Conservation (phyloP, 2,329 filamentous ascomycete species). For the Trichoderma sp. region DNA sequence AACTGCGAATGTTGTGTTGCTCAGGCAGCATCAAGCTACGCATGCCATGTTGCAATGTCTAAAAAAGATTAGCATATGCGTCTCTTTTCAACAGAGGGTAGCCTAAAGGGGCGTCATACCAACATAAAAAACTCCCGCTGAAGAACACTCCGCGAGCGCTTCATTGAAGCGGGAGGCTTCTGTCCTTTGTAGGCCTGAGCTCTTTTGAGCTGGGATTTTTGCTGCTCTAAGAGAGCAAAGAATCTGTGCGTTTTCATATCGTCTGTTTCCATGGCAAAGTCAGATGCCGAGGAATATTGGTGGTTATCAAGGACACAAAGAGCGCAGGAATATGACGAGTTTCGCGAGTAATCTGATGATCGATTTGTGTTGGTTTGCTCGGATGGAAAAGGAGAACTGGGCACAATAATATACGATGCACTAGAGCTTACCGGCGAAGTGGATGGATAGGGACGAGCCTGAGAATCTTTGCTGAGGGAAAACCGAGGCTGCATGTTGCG, state of each 20-base stretch:
- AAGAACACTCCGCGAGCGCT: neutral
- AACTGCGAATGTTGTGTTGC: neutral
- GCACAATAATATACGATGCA: neutral
- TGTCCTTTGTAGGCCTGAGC: neutral
- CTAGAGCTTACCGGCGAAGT: neutral
- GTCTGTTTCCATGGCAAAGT: neutral
- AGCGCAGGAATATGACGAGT: neutral
- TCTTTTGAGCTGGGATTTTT: neutral
- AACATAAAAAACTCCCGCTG: neutral
- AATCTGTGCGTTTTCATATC: neutral
- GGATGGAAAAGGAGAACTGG: neutral
- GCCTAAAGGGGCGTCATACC: neutral
- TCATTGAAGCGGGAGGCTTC: neutral
- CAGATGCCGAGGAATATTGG: neutral
- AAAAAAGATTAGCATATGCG: neutral
- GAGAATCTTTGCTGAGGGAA: neutral
- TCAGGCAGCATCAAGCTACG: neutral
- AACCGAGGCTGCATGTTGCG: neutral
- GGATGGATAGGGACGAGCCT: neutral
- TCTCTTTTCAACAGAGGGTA: neutral
- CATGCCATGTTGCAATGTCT: neutral
- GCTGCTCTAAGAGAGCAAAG: neutral
- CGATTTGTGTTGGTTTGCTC: neutral
- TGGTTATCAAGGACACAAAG: neutral
- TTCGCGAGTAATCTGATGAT: neutral